Conservation (phyloP, 768 basidiomycete genomes). For the Suillus plorans region DNA sequence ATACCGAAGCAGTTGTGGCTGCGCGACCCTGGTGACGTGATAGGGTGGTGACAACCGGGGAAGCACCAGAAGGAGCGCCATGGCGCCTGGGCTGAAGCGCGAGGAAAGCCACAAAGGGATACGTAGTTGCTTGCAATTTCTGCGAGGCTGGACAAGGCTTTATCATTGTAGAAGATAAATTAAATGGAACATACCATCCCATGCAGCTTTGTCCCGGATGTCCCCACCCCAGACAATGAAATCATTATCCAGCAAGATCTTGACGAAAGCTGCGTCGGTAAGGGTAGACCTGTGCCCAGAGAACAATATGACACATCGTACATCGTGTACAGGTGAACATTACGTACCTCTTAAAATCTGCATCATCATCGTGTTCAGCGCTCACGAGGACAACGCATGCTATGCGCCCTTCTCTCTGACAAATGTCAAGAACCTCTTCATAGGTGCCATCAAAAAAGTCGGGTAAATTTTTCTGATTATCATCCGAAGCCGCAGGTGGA, state of each 20-base stretch:
- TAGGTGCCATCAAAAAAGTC: conserved; percentile 83
- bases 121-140: conserved; percentile 85
- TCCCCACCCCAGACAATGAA: conserved; percentile 93
- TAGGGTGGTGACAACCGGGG: conserved; percentile 71
- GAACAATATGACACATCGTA: neutral
- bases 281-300: conserved; percentile 60
- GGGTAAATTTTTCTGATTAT: conserved; percentile 58
- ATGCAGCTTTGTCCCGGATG: conserved; percentile 77
- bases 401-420: conserved; percentile 71
- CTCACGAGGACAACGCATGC: conserved; percentile 83
- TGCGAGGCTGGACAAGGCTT: conserved; percentile 44
- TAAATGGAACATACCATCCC: conserved; percentile 51
- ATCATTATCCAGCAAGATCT: conserved; percentile 66
- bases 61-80: conserved; percentile 30
- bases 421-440: conserved; percentile 70
- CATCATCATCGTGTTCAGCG: conserved; percentile 87
- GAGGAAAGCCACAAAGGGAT: conserved; percentile 90
- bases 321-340: neutral
- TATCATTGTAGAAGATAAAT: conserved; percentile 11
- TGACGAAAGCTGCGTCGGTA: conserved; percentile 69
- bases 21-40: conserved; percentile 79
- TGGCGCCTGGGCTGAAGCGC: conserved; percentile 76
- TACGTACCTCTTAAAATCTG: conserved; percentile 79
- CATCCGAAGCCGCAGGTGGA: conserved; percentile 26
- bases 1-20: conserved; percentile 61